Base-by-base conservation (phyloP, 2,329 filamentous ascomycete species). In the Pyricularia grisea region DNA sequence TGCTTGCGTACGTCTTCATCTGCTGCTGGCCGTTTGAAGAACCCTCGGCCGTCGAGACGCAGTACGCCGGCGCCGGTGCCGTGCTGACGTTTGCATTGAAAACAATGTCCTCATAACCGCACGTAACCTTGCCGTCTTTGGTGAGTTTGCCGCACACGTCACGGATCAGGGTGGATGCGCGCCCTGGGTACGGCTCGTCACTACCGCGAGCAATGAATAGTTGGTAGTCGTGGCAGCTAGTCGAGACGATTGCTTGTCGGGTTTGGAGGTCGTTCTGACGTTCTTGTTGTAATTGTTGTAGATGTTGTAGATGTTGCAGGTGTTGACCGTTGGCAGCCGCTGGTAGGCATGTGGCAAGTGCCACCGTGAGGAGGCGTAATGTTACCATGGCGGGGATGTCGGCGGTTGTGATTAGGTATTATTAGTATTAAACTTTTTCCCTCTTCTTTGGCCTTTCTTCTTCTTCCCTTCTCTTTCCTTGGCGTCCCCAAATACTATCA, bases 1-100 rank as follows among this genome's bases (percentile, higher is more conserved):
- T 73, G 71, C 77, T 73, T 72, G 77, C 77, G 72, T 82, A 82
- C 0, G 75, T 77, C 7, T 74, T 76, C 70, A 83, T 79, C 72
- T 82, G 78, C 17, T 69, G 67, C 31, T 77, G 70, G 4, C 79
- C 79, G 66, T 78, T 78, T 58, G 70, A 71, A 10, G 74, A 74
- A 2, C 80, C 80, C 55, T 78, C 76, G 6, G 74, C 74, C 10
- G 82, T 77, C 2, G 79, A 76, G 28, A 74, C 70, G 73, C 78
- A 81, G 73, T 80, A 81, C 20, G 73, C 71, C 20, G 73, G 72
- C 55, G 73, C 68, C 12, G 74, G 68, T 12, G 73, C 73, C 71
- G 78, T 77, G 68, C 31, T 42, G 31, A 50, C 23, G 14, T 67
- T 50, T 11, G 65, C 65, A 6, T 74, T 73, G 71, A 73, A 77